Base-by-base conservation (phyloP, 2,329 filamentous ascomycete species). In the Fusarium secorum region DNA sequence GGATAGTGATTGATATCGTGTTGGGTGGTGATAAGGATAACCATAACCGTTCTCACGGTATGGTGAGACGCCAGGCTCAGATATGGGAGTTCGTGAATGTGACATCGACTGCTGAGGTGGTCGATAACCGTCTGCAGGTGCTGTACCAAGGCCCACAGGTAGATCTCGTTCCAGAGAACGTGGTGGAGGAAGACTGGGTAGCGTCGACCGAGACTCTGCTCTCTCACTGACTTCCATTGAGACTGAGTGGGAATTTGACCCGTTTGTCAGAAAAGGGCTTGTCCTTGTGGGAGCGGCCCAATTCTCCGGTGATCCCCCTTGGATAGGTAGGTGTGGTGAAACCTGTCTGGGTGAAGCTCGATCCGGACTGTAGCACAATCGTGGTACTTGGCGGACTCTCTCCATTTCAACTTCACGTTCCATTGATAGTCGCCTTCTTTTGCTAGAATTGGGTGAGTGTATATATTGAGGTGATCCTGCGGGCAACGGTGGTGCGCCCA, bases 361-460 rank as follows among this genome's bases (percentile, higher is more conserved):
- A 51, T 77, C 79, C 10, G 81, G 78, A 70, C 78, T 80, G 49
- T 78, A 79, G 72, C 85, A 86, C 35, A 84, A 77, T 39, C 86
- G 81, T 32, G 86, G 85, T 18, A 87, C 78, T 44, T 83, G 84
- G 68, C 81, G 84, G 7, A 77, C 78, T 48, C 82, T 79, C 58
- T 84, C 80, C 11, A 41, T 65, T 32, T 84, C 82, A 35, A 74
- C 75, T 30, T 83, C 82, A 24, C 81, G 78, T 7, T 85, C 84
- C 55, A 80, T 76, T 4, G 83, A 84, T 11, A 83, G 70, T 22
- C 85, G 81, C 70, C 83, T 83, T 65, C 85, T 82, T 78, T 87
- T 88, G 74, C 78, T 81, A n/a, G 78, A 76, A 66, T 74, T 82
- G 30, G 86, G 82, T 33, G 86, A 87, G 76, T 86, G 81, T 17